Evolutionary conservation across 2,329 filamentous ascomycete genomes (phyloP).

Genomic region (Cladosporium sphaerospermum): DNA sequence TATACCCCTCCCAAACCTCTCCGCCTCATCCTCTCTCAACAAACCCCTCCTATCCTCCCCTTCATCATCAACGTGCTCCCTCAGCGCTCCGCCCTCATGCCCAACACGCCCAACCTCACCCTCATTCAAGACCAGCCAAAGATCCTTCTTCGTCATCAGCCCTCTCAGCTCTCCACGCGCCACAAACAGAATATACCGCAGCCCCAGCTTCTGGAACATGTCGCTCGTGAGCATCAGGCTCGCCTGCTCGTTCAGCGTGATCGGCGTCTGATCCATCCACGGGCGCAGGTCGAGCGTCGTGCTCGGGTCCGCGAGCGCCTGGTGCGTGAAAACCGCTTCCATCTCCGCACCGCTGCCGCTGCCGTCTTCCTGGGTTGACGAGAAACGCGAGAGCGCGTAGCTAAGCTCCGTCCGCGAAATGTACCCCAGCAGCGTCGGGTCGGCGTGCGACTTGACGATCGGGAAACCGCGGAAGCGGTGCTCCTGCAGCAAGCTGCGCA

Average conservation of each 20-base stretch:
- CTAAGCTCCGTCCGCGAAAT: conserved; percentile 86
- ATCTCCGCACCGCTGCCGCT: conserved; percentile 35
- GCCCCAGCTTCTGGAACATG: conserved; percentile 90
- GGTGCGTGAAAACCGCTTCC: conserved; percentile 78
- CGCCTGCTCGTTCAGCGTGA: conserved; percentile 73
- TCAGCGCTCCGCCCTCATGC: conserved; percentile 28
- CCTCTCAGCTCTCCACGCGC: conserved; percentile 78
- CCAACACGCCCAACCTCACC: conserved; percentile 45
- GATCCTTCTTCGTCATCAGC: conserved; percentile 92
- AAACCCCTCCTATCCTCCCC: conserved; percentile 36
- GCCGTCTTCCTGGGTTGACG: conserved; percentile 26
- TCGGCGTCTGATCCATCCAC: conserved; percentile 98
- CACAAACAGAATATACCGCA: conserved; percentile 83
- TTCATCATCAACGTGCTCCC: conserved; percentile 31
- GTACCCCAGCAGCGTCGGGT: conserved; percentile 80
- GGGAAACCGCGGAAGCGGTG: conserved; percentile 88
- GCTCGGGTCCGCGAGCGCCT: conserved; percentile 70
- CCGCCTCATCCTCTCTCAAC: conserved; percentile 17
- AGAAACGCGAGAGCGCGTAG: conserved; percentile 65
- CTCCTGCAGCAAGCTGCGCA: conserved; percentile 63
- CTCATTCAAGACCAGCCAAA: conserved; percentile 86
- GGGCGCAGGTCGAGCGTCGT: conserved; percentile 80
- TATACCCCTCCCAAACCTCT: background rate
- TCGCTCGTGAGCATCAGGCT: conserved; percentile 77
- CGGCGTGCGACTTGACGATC: conserved; percentile 70